Conservation (phyloP, 2,329 filamentous ascomycete genomes). For the Fusarium heterosporum region DNA sequence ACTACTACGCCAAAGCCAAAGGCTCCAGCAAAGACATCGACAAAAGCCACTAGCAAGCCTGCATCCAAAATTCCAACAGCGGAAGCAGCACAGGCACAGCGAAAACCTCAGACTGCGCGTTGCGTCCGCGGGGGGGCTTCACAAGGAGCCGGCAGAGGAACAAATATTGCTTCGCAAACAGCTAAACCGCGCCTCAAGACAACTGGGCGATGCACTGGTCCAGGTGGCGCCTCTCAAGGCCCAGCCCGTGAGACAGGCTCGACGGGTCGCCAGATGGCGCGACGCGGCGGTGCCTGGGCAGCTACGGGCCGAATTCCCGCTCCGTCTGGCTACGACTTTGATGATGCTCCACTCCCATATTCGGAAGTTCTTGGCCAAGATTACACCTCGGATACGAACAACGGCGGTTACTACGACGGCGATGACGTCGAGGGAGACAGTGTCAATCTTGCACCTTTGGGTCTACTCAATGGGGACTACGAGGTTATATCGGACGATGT, state of each 20-base stretch:
- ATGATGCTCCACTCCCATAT: constrained; percentile 36
- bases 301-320: constrained; percentile 42
- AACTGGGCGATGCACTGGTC: constrained; percentile 14
- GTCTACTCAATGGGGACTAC: constrained; percentile 61
- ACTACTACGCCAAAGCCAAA: neutral
- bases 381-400: constrained; percentile 5
- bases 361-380: constrained; percentile 18
- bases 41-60: neutral
- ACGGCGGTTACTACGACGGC: neutral
- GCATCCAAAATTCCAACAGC: neutral
- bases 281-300: constrained; percentile 43
- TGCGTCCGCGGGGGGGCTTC: constrained; percentile 7
- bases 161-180: neutral
- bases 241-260: constrained; percentile 4
- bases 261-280: constrained; percentile 42
- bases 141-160: neutral
- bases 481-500: constrained; percentile 49
- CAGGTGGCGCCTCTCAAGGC: constrained; percentile 27
- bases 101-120: constrained; percentile 14
- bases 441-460: constrained; percentile 41
- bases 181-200: constrained; percentile 20
- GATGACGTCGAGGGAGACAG: constrained; percentile 16
- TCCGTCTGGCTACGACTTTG: constrained; percentile 1
- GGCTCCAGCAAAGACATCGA: neutral
- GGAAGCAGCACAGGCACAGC: neutral